Percentiles rank a stretch among this genome's conserved stretches.
Conservation (phyloP, 176 grass and related monocot species). For the Poa annua region DNA sequence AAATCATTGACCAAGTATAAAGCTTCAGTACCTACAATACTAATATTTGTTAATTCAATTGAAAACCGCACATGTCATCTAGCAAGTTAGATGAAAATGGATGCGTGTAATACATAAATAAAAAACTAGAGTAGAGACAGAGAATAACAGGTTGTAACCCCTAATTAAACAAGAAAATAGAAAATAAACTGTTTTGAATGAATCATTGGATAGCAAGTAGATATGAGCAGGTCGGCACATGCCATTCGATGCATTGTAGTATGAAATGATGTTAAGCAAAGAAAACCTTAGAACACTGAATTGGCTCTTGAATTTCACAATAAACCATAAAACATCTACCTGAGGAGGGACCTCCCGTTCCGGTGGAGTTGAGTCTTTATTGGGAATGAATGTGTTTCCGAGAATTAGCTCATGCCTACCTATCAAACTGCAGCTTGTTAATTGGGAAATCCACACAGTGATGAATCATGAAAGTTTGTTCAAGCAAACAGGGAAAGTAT, state of each 20-base stretch:
- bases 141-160: slow-evolving; percentile 16
- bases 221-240: neutral
- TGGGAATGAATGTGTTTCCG: slow-evolving; percentile 80
- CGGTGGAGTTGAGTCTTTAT: slow-evolving; percentile 61
- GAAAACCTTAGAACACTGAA: slow-evolving; percentile 21
- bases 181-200: neutral
- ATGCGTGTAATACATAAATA: slow-evolving; percentile 31
- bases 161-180: neutral
- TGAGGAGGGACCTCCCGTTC: slow-evolving; percentile 65
- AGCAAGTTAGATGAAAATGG: slow-evolving; percentile 20
- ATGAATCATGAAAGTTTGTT: slow-evolving; percentile 19
- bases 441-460: slow-evolving; percentile 28
- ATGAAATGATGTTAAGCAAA: neutral
- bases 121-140: neutral
- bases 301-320: slow-evolving; percentile 35
- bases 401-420: slow-evolving; percentile 89
- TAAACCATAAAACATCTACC: slow-evolving; percentile 56
- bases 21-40: neutral
- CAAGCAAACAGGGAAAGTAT: slow-evolving; percentile 31
- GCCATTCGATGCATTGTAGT: slow-evolving; percentile 2
- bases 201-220: neutral
- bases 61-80: neutral
- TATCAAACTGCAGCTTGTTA: slow-evolving; percentile 62
- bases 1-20: slow-evolving; percentile 10
- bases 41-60: slow-evolving; percentile 8